Percentiles rank a stretch among this genome's conserved stretches.
Evolutionary conservation across 805 yeast genomes (phyloP).

Genomic region (Saccharomyces mikatae): DNA sequence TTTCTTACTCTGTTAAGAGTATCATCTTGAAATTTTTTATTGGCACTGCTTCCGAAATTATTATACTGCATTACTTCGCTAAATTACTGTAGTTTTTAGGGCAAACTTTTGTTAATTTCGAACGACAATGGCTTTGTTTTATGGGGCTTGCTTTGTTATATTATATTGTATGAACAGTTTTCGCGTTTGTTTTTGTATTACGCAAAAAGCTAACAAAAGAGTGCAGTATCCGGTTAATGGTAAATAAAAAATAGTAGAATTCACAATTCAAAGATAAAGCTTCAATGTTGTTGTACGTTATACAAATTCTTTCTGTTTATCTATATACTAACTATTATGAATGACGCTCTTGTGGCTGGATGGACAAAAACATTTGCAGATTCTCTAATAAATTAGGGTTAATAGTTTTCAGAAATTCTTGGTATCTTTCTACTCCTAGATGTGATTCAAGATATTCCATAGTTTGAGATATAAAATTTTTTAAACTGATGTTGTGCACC

Average conservation of each 20-base stretch:
- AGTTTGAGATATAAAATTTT: slow-evolving; percentile 34
- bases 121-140: not conserved
- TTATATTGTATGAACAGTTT: not conserved
- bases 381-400: slow-evolving; percentile 22
- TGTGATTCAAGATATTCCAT: slow-evolving; percentile 21
- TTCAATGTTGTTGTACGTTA: not conserved
- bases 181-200: not conserved
- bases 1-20: not conserved
- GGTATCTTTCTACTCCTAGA: slow-evolving; percentile 20
- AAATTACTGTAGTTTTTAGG: not conserved
- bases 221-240: not conserved
- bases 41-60: not conserved
- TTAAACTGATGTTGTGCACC: slow-evolving; percentile 45
- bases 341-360: slow-evolving; percentile 5
- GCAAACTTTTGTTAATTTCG: not conserved
- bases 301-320: not conserved
- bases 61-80: not conserved
- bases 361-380: slow-evolving; percentile 19
- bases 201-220: not conserved
- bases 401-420: slow-evolving; percentile 16
- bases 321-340: not conserved
- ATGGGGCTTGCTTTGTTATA: not conserved
- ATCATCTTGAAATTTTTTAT: not conserved
- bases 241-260: not conserved
- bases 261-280: not conserved